Evolutionary conservation across 495 filamentous ascomycete species (phyloP), one percentile per base, ranked within the genome.

Genomic region (Xeromyces bisporus): DNA sequence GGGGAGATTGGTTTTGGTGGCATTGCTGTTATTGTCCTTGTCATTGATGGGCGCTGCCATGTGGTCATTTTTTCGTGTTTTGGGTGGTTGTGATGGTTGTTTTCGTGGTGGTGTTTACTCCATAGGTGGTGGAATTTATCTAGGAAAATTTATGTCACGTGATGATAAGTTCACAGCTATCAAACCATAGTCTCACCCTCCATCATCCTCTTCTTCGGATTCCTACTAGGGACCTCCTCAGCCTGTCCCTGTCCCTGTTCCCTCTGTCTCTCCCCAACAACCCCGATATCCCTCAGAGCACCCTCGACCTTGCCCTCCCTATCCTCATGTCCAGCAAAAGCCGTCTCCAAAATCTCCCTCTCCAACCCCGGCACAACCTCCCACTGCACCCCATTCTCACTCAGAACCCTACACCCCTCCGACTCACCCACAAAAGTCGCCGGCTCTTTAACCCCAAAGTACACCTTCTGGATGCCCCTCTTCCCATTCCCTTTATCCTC

Each of bases 371-470:
- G 32, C 10, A 96, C 67, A 44, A 75, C 64, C 14, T 77, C 54
- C 39, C 80, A 77, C 21, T 67, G 50, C 24, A 97, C 70, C n/a
- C 83, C 81, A 3, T 69, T 73, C n/a, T 66, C 65, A 35, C 71
- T 65, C 34, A 97, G 58, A 46, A 66, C 74, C 44, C 44, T 51
- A 51, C 73, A 73, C 21, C 84, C 83, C 41, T 72, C 68, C 36
- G 91, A 93, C 30, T 69, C 67, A 15, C 69, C 72, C 15, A 96
- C 80, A 54, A 97, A 97, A 16, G 66, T 91, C 35, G 73, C 74
- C 0, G 89, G 89, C 60, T 97, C 89, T 47, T 75, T 65, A 0
- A 91, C 77, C 0, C 89, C 89, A 31, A 92, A 73, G 43, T 81
- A 91, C 6, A 97, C 83, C 23, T 71, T 82, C 36, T 68, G 60